Evolutionary conservation across 768 basidiomycete genomes (phyloP), one percentile per base, ranked within the genome.

Genomic region (Gloeopeniophorella convolvens): DNA sequence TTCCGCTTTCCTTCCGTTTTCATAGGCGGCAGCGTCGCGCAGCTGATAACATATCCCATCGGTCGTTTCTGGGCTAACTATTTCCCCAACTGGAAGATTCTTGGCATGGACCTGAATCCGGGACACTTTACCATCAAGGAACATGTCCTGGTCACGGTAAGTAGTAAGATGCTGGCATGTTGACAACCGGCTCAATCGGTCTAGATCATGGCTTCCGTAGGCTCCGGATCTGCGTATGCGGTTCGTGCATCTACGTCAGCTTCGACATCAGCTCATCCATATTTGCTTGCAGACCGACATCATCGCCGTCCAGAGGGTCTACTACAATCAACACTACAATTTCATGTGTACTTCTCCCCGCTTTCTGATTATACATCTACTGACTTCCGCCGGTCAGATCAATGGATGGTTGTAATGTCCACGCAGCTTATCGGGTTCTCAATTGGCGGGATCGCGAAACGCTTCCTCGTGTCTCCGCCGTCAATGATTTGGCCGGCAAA

Each of bases 111-210:
- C 3, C 57, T 84, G 39, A 84, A 84, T 57, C 82, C 82, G 13
- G 85, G 86, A 16, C 81, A 76, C 3, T 89, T 85, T 69, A 74
- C 75, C 2, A 78, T 86, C 60, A 89, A 89, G 66, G 85, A 86
- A 62, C 81, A 83, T 66, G 80, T 80, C 24, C 53, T 75, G 42
- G 69, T 73, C 50, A 67, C 58, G 12, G 46, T 45, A 24, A 12
- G 44, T 13, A 18, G 16, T 30, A n/a, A n/a, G 18, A 23, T n/a
- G 7, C 20, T 30, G 13, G 16, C 15, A 21, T n/a, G n/a, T n/a
- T n/a, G n/a, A n/a, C n/a, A n/a, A n/a, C n/a, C n/a, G n/a, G n/a
- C n/a, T n/a, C n/a, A n/a, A n/a, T n/a, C n/a, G n/a, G n/a, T n/a
- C n/a, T n/a, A 45, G 44, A 71, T 74, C 45, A 71, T 72, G 70